A percentile compares a stretch with the other conserved stretches of the same genome.
Evolutionary conservation across 306 rosid species (phyloP).

Genomic region (Purshia tridentata): DNA sequence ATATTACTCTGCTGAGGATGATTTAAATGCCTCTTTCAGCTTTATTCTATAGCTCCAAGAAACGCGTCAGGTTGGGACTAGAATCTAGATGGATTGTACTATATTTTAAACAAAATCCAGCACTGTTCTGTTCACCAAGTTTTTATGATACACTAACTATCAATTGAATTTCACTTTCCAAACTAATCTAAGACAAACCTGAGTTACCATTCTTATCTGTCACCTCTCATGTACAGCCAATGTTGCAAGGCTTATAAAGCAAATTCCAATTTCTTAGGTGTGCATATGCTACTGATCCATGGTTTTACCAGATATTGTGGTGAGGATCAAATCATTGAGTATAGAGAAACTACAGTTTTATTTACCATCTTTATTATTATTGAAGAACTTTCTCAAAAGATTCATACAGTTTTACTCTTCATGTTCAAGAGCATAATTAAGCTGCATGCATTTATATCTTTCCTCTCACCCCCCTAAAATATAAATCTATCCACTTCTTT

Average conservation of each 20-base stretch:
- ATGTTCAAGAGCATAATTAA: not conserved
- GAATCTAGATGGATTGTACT: not conserved
- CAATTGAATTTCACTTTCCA: not conserved
- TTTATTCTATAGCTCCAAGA: not conserved
- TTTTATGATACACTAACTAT: not conserved
- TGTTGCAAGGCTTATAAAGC: not conserved
- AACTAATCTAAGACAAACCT: not conserved
- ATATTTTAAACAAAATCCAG: not conserved
- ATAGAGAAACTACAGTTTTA: not conserved
- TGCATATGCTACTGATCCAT: not conserved
- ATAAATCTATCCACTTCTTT: not conserved
- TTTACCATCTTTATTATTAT: not conserved
- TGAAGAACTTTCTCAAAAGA: not conserved
- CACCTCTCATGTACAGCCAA: not conserved
- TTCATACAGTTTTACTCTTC: not conserved
- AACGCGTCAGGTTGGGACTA: not conserved
- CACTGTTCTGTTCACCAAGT: not conserved
- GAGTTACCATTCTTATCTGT: not conserved
- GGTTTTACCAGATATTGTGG: not conserved
- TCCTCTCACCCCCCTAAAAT: not conserved
- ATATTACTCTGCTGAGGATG: not conserved
- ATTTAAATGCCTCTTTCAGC: not conserved
- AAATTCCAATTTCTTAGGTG: not conserved
- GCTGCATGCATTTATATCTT: not conserved
- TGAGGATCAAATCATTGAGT: not conserved